Conservation (phyloP, 257 asterid genomes). For the Cinchona pubescens region DNA sequence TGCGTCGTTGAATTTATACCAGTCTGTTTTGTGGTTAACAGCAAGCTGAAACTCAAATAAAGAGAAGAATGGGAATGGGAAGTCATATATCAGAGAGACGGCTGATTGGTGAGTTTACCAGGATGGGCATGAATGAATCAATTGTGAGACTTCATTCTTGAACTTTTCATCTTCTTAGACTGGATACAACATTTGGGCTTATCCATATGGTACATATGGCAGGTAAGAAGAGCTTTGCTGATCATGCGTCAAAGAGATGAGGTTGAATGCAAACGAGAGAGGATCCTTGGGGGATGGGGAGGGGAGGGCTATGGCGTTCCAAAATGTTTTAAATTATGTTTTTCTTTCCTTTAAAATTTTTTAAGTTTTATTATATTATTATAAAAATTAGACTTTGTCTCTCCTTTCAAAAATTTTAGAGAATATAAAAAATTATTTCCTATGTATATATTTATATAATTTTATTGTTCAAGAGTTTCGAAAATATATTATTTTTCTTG, state of each 20-base stretch:
- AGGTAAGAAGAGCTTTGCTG: conserved; percentile 89
- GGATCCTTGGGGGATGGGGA: too few species aligned
- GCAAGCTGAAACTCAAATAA: conserved; percentile 93
- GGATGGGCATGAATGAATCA: conserved; percentile 93
- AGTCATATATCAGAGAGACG: conserved; percentile 88
- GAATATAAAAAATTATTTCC: too few species aligned
- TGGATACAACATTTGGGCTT: too few species aligned
- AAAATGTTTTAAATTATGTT: too few species aligned
- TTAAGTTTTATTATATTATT: too few species aligned
- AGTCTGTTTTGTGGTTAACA: conserved; percentile 27
- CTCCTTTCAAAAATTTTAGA: too few species aligned
- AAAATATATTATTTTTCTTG: too few species aligned
- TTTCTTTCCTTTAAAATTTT: too few species aligned
- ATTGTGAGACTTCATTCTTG: conserved; percentile 44
- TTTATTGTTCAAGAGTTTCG: too few species aligned
- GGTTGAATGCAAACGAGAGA: conserved; percentile 86
- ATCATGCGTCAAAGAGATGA: conserved; percentile 97
- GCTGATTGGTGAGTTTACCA: conserved; percentile 76
- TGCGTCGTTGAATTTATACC: conserved; percentile 8
- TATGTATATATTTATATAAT: too few species aligned
- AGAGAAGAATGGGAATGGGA: conserved; percentile 97
- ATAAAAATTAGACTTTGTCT: too few species aligned
- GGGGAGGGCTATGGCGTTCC: too few species aligned
- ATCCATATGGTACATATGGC: conserved; percentile 21
- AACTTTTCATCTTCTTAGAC: neutral